Evolutionary conservation across 306 rosid genomes (phyloP).

Genomic region (Lathyrus oleraceus): DNA sequence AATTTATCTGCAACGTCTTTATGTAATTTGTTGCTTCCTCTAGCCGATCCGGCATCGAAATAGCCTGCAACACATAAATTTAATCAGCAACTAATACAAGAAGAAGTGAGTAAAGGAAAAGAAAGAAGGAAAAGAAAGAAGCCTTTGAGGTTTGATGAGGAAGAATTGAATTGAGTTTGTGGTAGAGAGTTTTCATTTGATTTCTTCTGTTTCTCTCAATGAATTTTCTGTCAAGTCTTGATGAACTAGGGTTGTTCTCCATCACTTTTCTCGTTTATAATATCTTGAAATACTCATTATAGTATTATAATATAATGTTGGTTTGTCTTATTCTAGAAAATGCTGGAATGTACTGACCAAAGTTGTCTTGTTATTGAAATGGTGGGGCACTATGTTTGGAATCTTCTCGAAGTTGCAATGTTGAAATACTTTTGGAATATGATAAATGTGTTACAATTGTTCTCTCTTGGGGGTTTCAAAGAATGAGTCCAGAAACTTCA

Average conservation of each 20-base stretch:
- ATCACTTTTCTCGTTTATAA: conserved; percentile 27
- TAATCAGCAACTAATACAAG: neutral
- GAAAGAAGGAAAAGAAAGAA: neutral
- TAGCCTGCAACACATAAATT: conserved; percentile 30
- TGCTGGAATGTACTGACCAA: conserved; percentile 23
- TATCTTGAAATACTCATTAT: neutral
- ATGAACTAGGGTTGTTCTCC: conserved; percentile 59
- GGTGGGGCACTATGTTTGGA: conserved; percentile 31
- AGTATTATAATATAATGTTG: neutral
- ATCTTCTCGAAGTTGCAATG: too few relatives aligned
- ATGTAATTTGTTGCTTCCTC: conserved; percentile 68
- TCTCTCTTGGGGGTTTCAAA: too few relatives aligned
- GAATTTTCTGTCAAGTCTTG: conserved; percentile 64
- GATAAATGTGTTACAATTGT: too few relatives aligned
- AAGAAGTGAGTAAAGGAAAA: neutral
- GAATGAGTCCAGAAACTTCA: too few relatives aligned
- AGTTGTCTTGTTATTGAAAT: conserved; percentile 12
- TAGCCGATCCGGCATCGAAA: conserved; percentile 56
- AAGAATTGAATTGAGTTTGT: conserved; percentile 57
- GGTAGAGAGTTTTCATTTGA: conserved; percentile 66
- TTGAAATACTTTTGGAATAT: too few relatives aligned
- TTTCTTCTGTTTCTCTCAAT: conserved; percentile 65
- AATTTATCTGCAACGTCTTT: conserved; percentile 52
- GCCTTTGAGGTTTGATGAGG: conserved; percentile 60
- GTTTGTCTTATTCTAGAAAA: conserved; percentile 33